Evolutionary conservation across 495 filamentous ascomycete genomes (phyloP).

Genomic region (Xylaria telfairii): DNA sequence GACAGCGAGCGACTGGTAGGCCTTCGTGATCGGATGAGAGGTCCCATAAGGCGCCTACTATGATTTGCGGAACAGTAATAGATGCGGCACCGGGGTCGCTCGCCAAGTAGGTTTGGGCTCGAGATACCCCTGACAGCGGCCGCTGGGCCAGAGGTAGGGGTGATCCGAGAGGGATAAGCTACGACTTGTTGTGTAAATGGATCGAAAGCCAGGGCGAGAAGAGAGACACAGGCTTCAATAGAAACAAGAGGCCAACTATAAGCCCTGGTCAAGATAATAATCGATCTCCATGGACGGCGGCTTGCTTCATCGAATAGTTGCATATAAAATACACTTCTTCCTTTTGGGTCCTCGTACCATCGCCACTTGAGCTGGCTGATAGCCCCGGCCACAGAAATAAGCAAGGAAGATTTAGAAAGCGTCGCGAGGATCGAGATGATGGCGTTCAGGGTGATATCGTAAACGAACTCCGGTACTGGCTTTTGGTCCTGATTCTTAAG

Average conservation of each 20-base stretch:
- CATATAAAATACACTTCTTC: neutral
- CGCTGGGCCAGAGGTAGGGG: neutral
- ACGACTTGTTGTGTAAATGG: slow-evolving; percentile 5
- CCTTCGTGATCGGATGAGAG: neutral
- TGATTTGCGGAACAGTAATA: neutral
- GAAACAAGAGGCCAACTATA: neutral
- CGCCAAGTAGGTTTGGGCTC: neutral
- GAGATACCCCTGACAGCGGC: neutral
- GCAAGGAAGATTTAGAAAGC: neutral
- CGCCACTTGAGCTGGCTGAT: slow-evolving; percentile 14
- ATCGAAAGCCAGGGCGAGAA: neutral
- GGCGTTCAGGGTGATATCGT: slow-evolving; percentile 3
- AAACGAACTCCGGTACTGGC: neutral
- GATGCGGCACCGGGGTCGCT: too few species aligned
- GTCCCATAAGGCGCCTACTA: neutral
- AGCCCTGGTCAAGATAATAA: neutral
- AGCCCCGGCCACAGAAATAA: neutral
- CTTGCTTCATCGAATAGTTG: slow-evolving; percentile 5
- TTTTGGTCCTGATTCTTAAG: neutral
- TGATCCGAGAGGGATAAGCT: neutral
- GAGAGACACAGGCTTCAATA: neutral
- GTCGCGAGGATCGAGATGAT: neutral
- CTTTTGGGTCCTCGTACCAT: neutral
- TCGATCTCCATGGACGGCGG: neutral
- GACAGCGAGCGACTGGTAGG: neutral